Conservation (phyloP, 2,329 filamentous ascomycete species). For the Teratosphaeria nubilosa region DNA sequence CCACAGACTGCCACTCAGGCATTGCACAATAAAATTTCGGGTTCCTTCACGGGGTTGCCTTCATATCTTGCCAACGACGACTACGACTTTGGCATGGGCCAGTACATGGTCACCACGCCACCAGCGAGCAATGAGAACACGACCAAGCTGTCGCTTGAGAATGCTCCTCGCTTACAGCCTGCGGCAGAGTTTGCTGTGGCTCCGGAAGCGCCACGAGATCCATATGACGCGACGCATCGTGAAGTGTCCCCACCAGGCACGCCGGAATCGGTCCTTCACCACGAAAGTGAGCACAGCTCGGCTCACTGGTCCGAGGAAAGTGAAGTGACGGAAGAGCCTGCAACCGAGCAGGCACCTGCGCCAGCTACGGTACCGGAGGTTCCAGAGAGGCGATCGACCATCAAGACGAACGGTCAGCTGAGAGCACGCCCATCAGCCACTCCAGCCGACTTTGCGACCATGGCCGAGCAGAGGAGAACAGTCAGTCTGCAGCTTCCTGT, state of each 20-base stretch:
- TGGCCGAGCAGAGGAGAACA: slow-evolving; percentile 77
- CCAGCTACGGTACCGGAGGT: slow-evolving; percentile 34
- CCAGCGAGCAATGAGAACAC: slow-evolving; percentile 20
- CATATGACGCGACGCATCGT: not conserved
- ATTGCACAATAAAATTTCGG: slow-evolving; percentile 5
- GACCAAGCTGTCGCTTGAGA: slow-evolving; percentile 12
- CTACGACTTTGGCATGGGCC: slow-evolving; percentile 45
- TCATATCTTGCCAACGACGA: slow-evolving; percentile 37
- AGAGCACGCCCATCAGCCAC: slow-evolving; percentile 85
- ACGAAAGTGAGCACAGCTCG: slow-evolving; percentile 27
- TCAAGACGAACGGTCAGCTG: slow-evolving; percentile 74
- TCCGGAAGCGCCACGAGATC: not conserved
- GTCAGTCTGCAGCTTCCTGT: slow-evolving; percentile 58
- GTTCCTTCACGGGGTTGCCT: slow-evolving; percentile 21
- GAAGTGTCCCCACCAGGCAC: slow-evolving; percentile 44
- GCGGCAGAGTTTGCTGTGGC: slow-evolving; percentile 2
- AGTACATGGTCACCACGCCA: slow-evolving; percentile 43
- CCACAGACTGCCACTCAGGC: slow-evolving; percentile 9
- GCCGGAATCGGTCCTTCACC: slow-evolving; percentile 83
- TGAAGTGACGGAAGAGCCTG: not conserved
- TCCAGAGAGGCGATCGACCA: slow-evolving; percentile 75
- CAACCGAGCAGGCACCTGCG: slow-evolving; percentile 6
- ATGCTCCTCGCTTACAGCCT: slow-evolving; percentile 14
- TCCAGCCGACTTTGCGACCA: slow-evolving; percentile 69
- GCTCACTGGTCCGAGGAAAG: slow-evolving; percentile 10